phyloP scores from a whole-genome alignment of 768 basidiomycete species.

The Crepidotus variabilis region DNA sequence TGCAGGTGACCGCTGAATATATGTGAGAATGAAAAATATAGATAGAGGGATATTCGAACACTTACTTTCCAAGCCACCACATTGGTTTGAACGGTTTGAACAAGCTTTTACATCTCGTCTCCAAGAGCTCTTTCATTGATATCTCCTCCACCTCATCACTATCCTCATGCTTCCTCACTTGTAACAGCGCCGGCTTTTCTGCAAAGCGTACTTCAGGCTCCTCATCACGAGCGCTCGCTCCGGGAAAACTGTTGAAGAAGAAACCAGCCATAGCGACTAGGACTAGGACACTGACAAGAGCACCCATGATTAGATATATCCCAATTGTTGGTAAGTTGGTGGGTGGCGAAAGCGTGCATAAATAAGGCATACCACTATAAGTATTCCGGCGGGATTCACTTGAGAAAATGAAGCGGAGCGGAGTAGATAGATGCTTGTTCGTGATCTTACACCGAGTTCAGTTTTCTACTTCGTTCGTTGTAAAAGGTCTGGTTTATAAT shows the following conservation, averaged over 20 bases:
- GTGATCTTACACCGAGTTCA: too few species aligned
- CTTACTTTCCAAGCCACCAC: constrained; percentile 50
- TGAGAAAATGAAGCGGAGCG: not conserved
- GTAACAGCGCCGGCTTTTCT: constrained; percentile 31
- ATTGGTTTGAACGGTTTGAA: constrained; percentile 38
- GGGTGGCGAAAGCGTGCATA: not conserved
- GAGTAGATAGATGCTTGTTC: not conserved
- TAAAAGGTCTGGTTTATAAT: not conserved
- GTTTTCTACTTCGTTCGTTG: too few species aligned
- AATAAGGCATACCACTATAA: not conserved
- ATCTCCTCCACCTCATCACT: constrained; percentile 28
- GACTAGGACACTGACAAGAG: constrained; percentile 25
- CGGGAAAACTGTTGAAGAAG: constrained; percentile 19
- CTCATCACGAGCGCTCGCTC: constrained; percentile 14
- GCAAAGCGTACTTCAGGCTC: constrained; percentile 35
- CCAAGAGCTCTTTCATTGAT: constrained; percentile 36
- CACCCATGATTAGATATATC: constrained; percentile 15
- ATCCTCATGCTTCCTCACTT: constrained; percentile 27
- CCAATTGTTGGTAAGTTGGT: not conserved
- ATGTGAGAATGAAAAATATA: not conserved
- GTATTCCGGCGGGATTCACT: not conserved
- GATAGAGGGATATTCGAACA: constrained; percentile 1
- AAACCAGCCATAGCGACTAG: constrained; percentile 32
- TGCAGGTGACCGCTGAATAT: constrained; percentile 56
- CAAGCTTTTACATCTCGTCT: constrained; percentile 39